Conservation (phyloP, 2,329 filamentous ascomycete species). For the Pseudogymnoascus sp. region DNA sequence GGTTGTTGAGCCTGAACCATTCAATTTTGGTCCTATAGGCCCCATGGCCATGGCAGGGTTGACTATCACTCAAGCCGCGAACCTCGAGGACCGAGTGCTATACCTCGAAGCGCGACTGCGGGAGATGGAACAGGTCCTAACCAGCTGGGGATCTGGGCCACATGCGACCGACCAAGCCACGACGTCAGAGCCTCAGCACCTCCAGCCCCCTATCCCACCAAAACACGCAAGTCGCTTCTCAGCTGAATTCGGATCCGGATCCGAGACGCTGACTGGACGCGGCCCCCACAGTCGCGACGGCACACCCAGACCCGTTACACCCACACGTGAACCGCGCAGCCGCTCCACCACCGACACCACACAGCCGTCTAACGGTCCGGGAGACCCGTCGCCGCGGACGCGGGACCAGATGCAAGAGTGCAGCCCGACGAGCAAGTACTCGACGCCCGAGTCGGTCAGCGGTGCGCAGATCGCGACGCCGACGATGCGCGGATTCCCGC, state of each 20-base stretch:
- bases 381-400: neutral
- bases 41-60: constrained; percentile 38
- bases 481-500: constrained; percentile 22
- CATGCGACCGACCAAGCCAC: neutral
- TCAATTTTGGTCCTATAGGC: constrained; percentile 44
- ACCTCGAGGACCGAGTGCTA: constrained; percentile 44
- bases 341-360: neutral
- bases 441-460: neutral
- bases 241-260: neutral
- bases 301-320: neutral
- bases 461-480: neutral
- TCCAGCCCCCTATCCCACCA: neutral
- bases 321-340: neutral
- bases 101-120: constrained; percentile 44
- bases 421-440: neutral
- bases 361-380: neutral
- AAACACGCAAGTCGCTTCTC: neutral
- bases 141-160: neutral
- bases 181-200: neutral
- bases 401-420: neutral
- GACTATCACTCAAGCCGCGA: constrained; percentile 49
- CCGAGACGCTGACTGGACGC: neutral
- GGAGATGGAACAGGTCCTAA: constrained; percentile 38
- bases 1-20: constrained; percentile 20
- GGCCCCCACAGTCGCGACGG: neutral